Conservation (phyloP, 495 filamentous ascomycete species). For the Penicillium goetzii region DNA sequence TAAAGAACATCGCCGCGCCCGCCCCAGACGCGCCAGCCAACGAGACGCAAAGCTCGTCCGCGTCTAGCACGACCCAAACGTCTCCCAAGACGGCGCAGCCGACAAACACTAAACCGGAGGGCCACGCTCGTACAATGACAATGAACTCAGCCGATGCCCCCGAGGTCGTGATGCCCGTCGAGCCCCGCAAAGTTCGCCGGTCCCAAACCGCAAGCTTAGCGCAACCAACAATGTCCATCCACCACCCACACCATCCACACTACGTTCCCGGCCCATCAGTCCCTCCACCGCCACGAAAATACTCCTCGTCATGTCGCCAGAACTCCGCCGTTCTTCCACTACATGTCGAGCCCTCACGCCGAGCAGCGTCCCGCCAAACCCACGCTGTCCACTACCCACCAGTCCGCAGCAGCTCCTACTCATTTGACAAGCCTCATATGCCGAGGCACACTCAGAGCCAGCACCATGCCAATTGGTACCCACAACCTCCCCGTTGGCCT, state of each 20-base stretch:
- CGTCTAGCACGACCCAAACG: constrained; percentile 8
- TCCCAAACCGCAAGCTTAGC: constrained; percentile 34
- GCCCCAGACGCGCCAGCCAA: background rate
- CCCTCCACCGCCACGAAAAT: constrained; percentile 19
- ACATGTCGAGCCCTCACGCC: constrained; percentile 16
- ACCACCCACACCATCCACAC: constrained; percentile 39
- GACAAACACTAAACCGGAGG: constrained; percentile 12
- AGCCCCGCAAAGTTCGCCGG: constrained; percentile 34
- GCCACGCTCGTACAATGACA: constrained; percentile 37
- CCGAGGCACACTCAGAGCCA: constrained; percentile 40
- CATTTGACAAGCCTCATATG: constrained; percentile 34
- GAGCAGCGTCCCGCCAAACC: constrained; percentile 15
- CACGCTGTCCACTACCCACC: constrained; percentile 17
- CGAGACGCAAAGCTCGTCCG: background rate
- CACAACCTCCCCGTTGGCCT: constrained; percentile 23
- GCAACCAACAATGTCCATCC: constrained; percentile 24
- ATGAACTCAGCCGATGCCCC: constrained; percentile 48
- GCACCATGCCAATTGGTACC: constrained; percentile 29
- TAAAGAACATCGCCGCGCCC: background rate
- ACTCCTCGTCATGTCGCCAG: constrained; percentile 27
- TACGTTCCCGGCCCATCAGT: constrained; percentile 20
- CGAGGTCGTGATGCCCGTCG: constrained; percentile 39
- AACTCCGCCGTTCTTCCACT: constrained; percentile 6
- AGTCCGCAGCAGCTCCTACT: constrained; percentile 29
- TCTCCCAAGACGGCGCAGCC: background rate